Conservation (phyloP, 257 asterid genomes). For the Solanum chiquidenum region DNA sequence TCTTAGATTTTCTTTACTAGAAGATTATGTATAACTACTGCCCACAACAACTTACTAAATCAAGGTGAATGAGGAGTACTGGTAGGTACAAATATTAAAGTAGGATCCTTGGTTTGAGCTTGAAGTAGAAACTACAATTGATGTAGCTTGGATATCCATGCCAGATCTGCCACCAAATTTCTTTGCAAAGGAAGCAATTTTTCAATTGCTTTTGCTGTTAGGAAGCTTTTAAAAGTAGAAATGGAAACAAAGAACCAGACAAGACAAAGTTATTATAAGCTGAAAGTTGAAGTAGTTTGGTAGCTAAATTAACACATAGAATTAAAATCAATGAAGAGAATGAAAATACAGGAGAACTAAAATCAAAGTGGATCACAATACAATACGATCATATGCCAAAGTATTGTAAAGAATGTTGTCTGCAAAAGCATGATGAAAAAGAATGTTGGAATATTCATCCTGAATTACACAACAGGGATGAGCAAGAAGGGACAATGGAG, state of each 20-base stretch:
- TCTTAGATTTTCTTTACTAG: too few species aligned
- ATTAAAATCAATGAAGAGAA: neutral
- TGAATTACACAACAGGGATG: neutral
- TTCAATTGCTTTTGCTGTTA: too few species aligned
- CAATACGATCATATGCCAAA: too few species aligned
- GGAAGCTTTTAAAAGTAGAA: neutral
- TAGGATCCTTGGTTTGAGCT: neutral
- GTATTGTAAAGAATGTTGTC: neutral
- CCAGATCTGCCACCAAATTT: neutral
- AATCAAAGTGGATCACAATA: neutral
- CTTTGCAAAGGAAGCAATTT: too few species aligned
- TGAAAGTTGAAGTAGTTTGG: neutral
- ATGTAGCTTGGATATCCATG: neutral
- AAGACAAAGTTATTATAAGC: neutral
- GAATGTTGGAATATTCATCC: neutral
- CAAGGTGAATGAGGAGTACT: neutral
- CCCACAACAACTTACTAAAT: neutral
- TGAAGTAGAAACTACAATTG: neutral
- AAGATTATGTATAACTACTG: neutral
- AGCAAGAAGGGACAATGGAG: neutral
- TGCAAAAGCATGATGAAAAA: too few species aligned
- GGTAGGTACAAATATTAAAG: neutral
- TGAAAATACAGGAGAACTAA: neutral
- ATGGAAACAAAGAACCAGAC: neutral
- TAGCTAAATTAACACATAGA: neutral